Percentiles rank a stretch among this genome's conserved stretches.
phyloP scores from a whole-genome alignment of 257 asterid genomes.

The Verbascum thapsus region DNA sequence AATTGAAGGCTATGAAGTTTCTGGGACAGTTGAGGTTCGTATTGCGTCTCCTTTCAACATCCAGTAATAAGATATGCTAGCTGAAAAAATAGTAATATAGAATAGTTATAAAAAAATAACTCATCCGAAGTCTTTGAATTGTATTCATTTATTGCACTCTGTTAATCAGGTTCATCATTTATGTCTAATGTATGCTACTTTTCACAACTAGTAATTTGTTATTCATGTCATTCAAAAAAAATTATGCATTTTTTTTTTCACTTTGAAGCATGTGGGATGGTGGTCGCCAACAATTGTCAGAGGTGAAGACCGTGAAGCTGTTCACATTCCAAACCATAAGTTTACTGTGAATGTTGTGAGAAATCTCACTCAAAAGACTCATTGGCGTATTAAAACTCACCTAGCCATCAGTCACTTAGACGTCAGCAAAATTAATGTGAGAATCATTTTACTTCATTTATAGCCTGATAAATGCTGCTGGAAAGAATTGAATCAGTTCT shows the following conservation, averaged over 20 bases:
- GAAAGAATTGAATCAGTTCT: constrained; percentile 18
- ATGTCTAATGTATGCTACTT: background rate
- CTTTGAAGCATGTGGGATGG: constrained; percentile 89
- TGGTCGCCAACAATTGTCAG: constrained; percentile 94
- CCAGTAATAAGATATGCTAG: constrained; percentile 10
- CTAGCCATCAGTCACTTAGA: constrained; percentile 87
- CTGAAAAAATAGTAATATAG: constrained; percentile 21
- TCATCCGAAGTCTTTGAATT: constrained; percentile 18
- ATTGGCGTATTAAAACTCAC: constrained; percentile 94
- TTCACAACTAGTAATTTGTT: constrained; percentile 1
- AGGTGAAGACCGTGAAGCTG: constrained; percentile 98
- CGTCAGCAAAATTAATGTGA: constrained; percentile 85
- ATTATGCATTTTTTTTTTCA: constrained; percentile 31
- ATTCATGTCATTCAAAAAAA: constrained; percentile 12
- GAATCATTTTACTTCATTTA: constrained; percentile 29
- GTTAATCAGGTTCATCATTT: too few relatives aligned
- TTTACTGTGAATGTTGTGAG: constrained; percentile 88
- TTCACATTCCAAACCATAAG: constrained; percentile 96
- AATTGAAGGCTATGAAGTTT: constrained; percentile 96
- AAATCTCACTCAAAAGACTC: constrained; percentile 85
- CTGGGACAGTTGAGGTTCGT: constrained; percentile 98
- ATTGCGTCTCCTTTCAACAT: constrained; percentile 13
- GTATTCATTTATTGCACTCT: too few relatives aligned
- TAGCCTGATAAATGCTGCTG: constrained; percentile 4
- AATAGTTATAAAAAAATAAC: constrained; percentile 1